Evolutionary conservation across 129 eudicot genomes (phyloP), one percentile per base, ranked within the genome.

Genomic region (Pittosporum tobira): DNA sequence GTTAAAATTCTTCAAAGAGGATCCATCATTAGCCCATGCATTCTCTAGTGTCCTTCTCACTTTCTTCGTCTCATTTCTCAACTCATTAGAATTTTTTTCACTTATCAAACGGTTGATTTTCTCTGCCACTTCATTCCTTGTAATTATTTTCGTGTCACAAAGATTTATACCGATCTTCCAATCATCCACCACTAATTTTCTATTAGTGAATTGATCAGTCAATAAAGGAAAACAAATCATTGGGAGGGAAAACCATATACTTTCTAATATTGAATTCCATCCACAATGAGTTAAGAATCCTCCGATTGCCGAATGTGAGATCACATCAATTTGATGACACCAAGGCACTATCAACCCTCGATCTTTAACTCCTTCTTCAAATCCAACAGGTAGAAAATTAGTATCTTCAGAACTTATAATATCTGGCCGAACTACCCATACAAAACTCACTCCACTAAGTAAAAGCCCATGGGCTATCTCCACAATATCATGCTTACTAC

Each of bases 391-490:
- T 14, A 70, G 16, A 9, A 66, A 51, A 23, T 65, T 23, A 2
- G 23, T 28, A 10, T 70, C 77, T 23, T 59, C 63, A 0, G 77
- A 70, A 21, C 69, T 65, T 6, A 71, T 61, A 29, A 81, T 62
- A 40, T 65, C 80, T 1, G 54, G 67, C 37, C 87, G 67, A 16
- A 72, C 50, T 8, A 73, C 83, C 88, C 88, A 81, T 28, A 81
- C 37, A 49, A 81, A 81, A 51, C 26, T 62, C 1, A 74, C 73
- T 25, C 31, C 59, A 60, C 88, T 76, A 9, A 55, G 69, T 24
- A 51, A 44, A 24, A 81, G 73, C 23, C 83, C 88, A 23, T 58
- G 18, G 25, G 83, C 83, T 62, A 77, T 76, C 55, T 69, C 88
- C 27, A 24, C 47, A 8, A 77, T 43, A 14, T 51, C 72, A 0